phyloP scores from a whole-genome alignment of 2,329 filamentous ascomycete species.

The Laburnicola sp. region DNA sequence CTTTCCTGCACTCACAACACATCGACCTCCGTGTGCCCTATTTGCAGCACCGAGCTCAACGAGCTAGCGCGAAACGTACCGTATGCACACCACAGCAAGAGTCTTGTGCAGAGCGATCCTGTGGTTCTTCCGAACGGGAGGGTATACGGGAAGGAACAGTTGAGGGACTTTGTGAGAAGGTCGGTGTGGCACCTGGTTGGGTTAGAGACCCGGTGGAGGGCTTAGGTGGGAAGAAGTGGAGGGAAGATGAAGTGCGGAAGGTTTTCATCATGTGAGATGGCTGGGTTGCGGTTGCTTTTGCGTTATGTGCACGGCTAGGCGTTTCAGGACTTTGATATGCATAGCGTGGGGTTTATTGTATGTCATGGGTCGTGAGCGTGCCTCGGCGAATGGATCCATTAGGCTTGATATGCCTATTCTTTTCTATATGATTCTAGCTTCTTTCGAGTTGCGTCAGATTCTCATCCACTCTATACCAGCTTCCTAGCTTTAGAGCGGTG shows the following conservation, averaged over 20 bases:
- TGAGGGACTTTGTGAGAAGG: conserved; percentile 78
- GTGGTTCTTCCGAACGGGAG: conserved; percentile 84
- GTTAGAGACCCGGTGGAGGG: conserved; percentile 74
- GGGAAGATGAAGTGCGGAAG: conserved; percentile 69
- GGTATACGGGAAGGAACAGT: conserved; percentile 75
- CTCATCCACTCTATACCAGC: too few relatives aligned
- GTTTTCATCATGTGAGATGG: conserved; percentile 76
- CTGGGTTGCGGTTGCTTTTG: conserved; percentile 1
- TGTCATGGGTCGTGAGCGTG: neutral
- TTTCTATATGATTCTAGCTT: too few relatives aligned
- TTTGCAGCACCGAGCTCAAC: conserved; percentile 94
- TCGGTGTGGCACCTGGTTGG: conserved; percentile 62
- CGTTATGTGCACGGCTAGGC: neutral
- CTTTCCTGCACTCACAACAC: conserved; percentile 56
- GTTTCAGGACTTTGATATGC: neutral
- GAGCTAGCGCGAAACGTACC: conserved; percentile 85
- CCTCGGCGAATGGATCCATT: neutral
- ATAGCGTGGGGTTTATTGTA: conserved; percentile 15
- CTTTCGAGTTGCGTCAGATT: too few relatives aligned
- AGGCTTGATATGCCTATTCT: too few relatives aligned
- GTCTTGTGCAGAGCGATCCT: conserved; percentile 84
- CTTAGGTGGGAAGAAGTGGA: conserved; percentile 57
- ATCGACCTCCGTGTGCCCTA: conserved; percentile 76
- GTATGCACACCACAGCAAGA: conserved; percentile 94
- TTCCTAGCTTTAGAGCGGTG: too few relatives aligned